Evolutionary conservation across 257 asterid species (phyloP), one percentile per base, ranked within the genome.

Genomic region (Solanum lycopersicoides): DNA sequence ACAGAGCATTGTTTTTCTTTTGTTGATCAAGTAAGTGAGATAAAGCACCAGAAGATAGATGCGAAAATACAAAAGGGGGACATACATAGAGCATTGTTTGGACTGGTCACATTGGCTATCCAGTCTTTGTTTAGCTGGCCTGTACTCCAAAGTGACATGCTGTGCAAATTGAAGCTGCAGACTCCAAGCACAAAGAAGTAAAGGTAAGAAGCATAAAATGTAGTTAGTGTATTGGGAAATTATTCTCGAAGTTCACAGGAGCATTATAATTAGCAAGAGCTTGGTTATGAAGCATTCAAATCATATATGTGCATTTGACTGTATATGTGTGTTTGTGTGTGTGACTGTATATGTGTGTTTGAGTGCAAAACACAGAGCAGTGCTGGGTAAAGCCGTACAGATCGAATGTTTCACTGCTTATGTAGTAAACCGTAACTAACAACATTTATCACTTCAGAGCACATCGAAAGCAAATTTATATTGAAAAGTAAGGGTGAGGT

Each of bases 161-260:
- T 88, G 93, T 89, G 90, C 83, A 90, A 93, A 93, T 30, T 86
- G 89, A 90, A 93, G 93, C 96, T 93, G 95, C 89, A 89, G 41
- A 69, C 68, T 34, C 86, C 80, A 65, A 39, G 15, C 23, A 50
- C 68, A 63, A 42, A 53, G 30, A 45, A 16, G 35, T 14, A 23
- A 13, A n/a, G 41, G 65, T 45, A 79, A 79, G 65, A 25, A 79
- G 66, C 65, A 79, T 15, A 45, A 79, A 45, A 44, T 77, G 39
- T 37, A 3, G 14, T 3, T 9, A 9, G 66, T 47, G 41, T 79
- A 45, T 16, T 44, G 18, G 28, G 41, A 79, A 12, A 45, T 28
- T 66, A 79, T 14, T 79, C 66, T 28, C 53, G 28, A 47, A 47
- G 84, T 80, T 47, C 66, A 80, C 34, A 80, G 34, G 84, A 77